phyloP scores from a whole-genome alignment of 805 yeast genomes.

The Teunomyces funiuensis region DNA sequence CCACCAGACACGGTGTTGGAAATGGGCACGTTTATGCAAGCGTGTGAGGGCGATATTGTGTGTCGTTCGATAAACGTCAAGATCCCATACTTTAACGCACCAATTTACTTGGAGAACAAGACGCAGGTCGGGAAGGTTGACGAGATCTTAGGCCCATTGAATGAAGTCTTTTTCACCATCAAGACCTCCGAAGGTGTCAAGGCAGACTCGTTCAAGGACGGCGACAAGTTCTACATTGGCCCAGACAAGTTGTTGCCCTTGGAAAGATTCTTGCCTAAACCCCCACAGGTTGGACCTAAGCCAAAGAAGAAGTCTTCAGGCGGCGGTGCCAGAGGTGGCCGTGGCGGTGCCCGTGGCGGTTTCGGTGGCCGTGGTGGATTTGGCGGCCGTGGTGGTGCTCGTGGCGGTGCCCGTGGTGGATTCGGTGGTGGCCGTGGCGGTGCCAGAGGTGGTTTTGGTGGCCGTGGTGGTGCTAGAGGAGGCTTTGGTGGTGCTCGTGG shows the following conservation, averaged over 20 bases:
- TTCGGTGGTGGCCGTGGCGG: constrained; percentile 43
- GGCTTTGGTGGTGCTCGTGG: constrained; percentile 1
- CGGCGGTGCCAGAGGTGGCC: constrained; percentile 49
- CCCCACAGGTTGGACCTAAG: constrained; percentile 83
- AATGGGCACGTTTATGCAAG: constrained; percentile 89
- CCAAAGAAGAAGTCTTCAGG: constrained; percentile 68
- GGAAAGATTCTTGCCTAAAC: constrained; percentile 96
- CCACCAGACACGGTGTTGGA: constrained; percentile 95
- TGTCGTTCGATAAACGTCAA: constrained; percentile 93
- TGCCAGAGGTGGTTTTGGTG: constrained; percentile 30
- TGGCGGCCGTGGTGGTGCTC: constrained; percentile 31
- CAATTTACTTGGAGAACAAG: constrained; percentile 94
- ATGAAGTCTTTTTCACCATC: constrained; percentile 96
- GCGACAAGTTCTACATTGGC: constrained; percentile 94
- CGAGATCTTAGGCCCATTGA: constrained; percentile 95
- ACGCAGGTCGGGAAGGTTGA: constrained; percentile 96
- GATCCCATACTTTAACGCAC: constrained; percentile 98
- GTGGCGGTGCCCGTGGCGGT: constrained; percentile 38
- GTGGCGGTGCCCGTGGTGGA: constrained; percentile 44
- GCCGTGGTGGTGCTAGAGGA: constrained; percentile 1
- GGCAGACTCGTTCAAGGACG: constrained; percentile 88
- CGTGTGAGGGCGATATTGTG: constrained; percentile 96
- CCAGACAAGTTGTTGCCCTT: constrained; percentile 93
- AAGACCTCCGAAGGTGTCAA: constrained; percentile 96
- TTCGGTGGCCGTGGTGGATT: constrained; percentile 23